Evolutionary conservation across 441 rosid species (phyloP).

Genomic region (Rhodomyrtus psidioides): DNA sequence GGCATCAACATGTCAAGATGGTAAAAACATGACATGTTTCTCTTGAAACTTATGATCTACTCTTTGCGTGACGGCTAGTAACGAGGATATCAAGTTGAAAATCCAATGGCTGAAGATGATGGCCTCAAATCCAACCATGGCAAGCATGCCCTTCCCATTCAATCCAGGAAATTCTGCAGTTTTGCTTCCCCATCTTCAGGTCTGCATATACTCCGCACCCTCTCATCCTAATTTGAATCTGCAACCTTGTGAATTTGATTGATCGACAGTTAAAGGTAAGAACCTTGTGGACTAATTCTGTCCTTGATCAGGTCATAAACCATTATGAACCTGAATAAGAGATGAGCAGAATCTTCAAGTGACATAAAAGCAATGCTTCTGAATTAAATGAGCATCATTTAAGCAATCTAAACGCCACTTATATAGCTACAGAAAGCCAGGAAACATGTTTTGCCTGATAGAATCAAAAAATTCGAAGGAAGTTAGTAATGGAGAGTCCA

Average conservation of each 20-base stretch:
- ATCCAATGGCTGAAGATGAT: neutral
- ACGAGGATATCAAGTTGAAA: neutral
- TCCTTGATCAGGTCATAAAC: slow-evolving; percentile 79
- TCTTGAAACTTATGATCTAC: neutral
- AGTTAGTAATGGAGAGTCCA: neutral
- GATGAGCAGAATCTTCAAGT: neutral
- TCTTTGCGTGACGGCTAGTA: neutral
- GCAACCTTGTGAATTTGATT: neutral
- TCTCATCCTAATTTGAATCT: too few species aligned
- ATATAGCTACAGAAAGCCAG: neutral
- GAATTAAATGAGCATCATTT: neutral
- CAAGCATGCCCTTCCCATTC: neutral
- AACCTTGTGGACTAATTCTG: slow-evolving; percentile 56
- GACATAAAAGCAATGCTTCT: neutral
- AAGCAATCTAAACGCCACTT: neutral
- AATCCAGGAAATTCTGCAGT: neutral
- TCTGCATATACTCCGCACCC: too few species aligned
- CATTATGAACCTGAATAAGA: slow-evolving; percentile 68
- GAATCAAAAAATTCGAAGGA: neutral
- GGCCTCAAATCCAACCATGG: neutral
- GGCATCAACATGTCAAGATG: neutral
- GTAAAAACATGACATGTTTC: neutral
- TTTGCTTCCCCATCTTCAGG: neutral
- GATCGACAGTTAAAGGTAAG: neutral
- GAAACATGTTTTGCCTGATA: neutral